Evolutionary conservation across 352 stramenopile genomes (phyloP).

Genomic region (Globisporangium megalacanthum): DNA sequence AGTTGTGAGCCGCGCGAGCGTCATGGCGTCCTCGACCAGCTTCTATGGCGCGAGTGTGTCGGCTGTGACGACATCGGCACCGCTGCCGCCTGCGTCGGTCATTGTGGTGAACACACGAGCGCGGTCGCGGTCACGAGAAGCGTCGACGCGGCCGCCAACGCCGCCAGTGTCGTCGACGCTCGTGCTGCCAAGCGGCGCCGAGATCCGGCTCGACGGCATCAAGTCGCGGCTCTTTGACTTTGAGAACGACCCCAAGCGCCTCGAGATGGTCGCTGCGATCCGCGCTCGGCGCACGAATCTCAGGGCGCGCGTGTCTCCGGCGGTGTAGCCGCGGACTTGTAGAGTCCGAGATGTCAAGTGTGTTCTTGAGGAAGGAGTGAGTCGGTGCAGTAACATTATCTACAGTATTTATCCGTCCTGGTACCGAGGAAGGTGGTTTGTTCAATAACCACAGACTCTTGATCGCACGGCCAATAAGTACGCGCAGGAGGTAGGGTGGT

Average conservation of each 20-base stretch:
- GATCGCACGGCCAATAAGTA: no score
- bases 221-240: conserved; percentile 16
- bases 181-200: background rate
- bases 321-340: no score
- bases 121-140: conserved; percentile 1
- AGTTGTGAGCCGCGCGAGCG: background rate
- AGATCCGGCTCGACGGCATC: conserved; percentile 10
- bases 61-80: background rate
- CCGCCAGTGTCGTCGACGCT: background rate
- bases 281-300: conserved; percentile 13
- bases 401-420: background rate
- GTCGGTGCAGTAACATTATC: background rate
- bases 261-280: conserved; percentile 16
- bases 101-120: conserved; percentile 2
- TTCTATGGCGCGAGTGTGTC: conserved; percentile 1
- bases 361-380: background rate
- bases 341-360: background rate
- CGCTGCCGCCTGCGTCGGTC: background rate
- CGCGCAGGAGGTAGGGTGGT: no score
- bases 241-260: conserved; percentile 16
- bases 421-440: background rate
- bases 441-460: no score
- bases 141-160: background rate
- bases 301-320: background rate
- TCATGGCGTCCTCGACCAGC: background rate